A percentile compares a stretch with the other conserved stretches of the same genome.
Evolutionary conservation across 2,329 filamentous ascomycete genomes (phyloP).

Genomic region (Zasmidium angulare): DNA sequence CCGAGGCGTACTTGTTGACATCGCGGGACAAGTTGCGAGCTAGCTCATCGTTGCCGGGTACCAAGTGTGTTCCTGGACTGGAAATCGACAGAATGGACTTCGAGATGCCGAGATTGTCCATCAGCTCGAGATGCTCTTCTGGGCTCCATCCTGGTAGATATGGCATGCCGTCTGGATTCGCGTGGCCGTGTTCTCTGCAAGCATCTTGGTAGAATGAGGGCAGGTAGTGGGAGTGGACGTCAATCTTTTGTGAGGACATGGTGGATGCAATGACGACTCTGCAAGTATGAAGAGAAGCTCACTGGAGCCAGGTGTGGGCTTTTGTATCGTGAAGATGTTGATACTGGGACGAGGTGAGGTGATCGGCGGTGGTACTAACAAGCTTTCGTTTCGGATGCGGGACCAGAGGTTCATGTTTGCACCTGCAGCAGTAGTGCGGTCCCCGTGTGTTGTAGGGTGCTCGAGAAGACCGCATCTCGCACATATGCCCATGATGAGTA

Average conservation of each 20-base stretch:
- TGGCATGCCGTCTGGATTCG: slow-evolving; percentile 53
- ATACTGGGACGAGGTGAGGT: neutral
- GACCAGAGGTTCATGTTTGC: too few relatives aligned
- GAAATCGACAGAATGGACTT: slow-evolving; percentile 57
- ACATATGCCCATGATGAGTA: too few relatives aligned
- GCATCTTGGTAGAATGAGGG: slow-evolving; percentile 39
- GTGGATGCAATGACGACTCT: slow-evolving; percentile 6
- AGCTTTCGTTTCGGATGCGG: too few relatives aligned
- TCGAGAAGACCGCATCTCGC: too few relatives aligned
- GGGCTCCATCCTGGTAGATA: slow-evolving; percentile 44
- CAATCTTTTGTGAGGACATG: slow-evolving; percentile 38
- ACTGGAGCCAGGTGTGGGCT: too few relatives aligned
- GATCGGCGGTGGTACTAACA: neutral
- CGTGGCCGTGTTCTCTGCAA: slow-evolving; percentile 43
- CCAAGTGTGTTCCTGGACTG: slow-evolving; percentile 53
- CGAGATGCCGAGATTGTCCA: slow-evolving; percentile 50
- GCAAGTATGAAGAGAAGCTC: too few relatives aligned
- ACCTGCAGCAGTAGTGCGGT: too few relatives aligned
- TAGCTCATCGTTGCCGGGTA: slow-evolving; percentile 38
- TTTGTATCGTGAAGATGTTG: too few relatives aligned
- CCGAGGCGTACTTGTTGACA: slow-evolving; percentile 43
- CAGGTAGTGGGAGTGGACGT: slow-evolving; percentile 47
- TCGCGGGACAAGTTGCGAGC: slow-evolving; percentile 41
- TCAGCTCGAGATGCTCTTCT: slow-evolving; percentile 50
- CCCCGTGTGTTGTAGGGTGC: too few relatives aligned